Evolutionary conservation across 768 basidiomycete species (phyloP).

Genomic region (Leccinum obscurum): DNA sequence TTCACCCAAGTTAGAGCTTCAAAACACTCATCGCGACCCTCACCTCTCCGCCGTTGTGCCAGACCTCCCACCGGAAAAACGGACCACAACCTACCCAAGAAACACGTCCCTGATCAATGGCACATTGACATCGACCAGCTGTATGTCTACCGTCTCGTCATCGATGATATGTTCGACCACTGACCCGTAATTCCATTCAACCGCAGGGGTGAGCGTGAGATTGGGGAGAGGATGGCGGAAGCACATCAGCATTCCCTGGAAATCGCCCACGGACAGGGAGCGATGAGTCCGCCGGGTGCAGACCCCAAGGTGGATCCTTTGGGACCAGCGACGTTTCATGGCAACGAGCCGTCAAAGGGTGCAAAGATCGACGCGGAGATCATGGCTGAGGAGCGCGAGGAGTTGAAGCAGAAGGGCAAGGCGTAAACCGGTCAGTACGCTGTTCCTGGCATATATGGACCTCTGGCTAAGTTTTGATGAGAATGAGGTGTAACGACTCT

Average conservation of each 20-base stretch:
- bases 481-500: not conserved
- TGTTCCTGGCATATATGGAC: not conserved
- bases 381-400: conserved; percentile 50
- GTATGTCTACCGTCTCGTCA: conserved; percentile 6
- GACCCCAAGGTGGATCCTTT: conserved; percentile 45
- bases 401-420: conserved; percentile 45
- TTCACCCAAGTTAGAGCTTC: not conserved
- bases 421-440: conserved; percentile 13
- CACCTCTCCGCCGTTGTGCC: conserved; percentile 3
- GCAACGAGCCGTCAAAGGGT: conserved; percentile 57
- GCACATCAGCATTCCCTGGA: conserved; percentile 34
- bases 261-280: conserved; percentile 25
- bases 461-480: not conserved
- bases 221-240: conserved; percentile 39
- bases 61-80: conserved; percentile 24
- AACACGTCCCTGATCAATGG: conserved; percentile 35
- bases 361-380: conserved; percentile 60
- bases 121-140: conserved; percentile 38
- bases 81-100: conserved; percentile 24
- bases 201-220: conserved; percentile 44
- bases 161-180: not conserved
- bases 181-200: not conserved
- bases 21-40: not conserved
- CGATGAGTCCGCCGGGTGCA: conserved; percentile 28
- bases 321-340: conserved; percentile 50